Base-by-base conservation (phyloP, 768 basidiomycete genomes). In the Strobilomyces dryophilus region DNA sequence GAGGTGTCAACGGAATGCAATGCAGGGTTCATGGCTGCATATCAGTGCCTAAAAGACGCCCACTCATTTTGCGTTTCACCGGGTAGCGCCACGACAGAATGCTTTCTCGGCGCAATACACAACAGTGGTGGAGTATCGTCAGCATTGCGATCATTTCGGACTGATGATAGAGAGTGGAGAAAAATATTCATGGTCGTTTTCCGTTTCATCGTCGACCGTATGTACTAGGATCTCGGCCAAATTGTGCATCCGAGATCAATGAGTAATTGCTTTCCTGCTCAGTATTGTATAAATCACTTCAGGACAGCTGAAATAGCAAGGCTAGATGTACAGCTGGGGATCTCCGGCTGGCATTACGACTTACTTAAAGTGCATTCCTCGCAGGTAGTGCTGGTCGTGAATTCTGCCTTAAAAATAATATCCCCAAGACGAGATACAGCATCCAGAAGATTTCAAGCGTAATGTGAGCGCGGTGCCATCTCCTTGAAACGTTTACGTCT, bases 31-130 rank as follows among this genome's bases (percentile, higher is more conserved):
- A 43, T 44, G 21, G 31, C 43, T 48, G 50, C 47, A 27, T 47
- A 58, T 44, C 41, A 39, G 46, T 56, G 51, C 34, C 53, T 68
- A 43, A 20, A 49, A 34, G 51, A 35, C 11, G 11, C 35, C 35
- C 49, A 60, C 43, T 58, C 54, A 35, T 60, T 63, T 37, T 55
- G 55, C 39, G 48, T 51, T 35, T 48, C 49, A 8, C 24, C 17
- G 10, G 55, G 54, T 53, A 57, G 60, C 41, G 65, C 63, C 15
- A 26, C 61, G 20, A 69, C 74, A 12, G 53, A 71, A 20, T 77
- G 72, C 55, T 67, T 77, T 40, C 64, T 78, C 8, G 76, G 77
- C 11, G 50, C 57, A 45, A 41, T 61, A 60, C 24, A 57, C n/a
- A n/a, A n/a, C n/a, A n/a, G n/a, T n/a, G n/a, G n/a, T n/a, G n/a